Evolutionary conservation across 23 red algal species (phyloP).

Genomic region (Gracilaria caudata): DNA sequence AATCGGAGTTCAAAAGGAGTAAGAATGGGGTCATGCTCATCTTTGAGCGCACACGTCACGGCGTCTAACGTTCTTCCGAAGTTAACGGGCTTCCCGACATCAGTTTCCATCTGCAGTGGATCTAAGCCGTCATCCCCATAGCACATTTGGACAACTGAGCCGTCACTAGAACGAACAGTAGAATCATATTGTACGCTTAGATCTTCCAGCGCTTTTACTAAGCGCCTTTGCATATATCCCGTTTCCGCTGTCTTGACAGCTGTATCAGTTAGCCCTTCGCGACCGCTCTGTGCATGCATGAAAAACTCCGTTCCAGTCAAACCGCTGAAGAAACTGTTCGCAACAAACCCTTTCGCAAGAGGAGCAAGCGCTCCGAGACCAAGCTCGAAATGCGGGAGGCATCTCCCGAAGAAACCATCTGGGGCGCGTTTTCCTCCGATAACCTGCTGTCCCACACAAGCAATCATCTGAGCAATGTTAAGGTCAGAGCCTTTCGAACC

Average conservation of each 20-base stretch:
- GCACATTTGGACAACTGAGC: slow-evolving; percentile 86
- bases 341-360: slow-evolving; percentile 95
- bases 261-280: slow-evolving; percentile 98
- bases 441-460: slow-evolving; percentile 99
- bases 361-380: slow-evolving; percentile 76
- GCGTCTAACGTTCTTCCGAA: slow-evolving; percentile 54
- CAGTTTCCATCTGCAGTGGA: slow-evolving; percentile 84
- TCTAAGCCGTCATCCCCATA: slow-evolving; percentile 96
- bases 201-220: slow-evolving; percentile 97
- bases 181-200: slow-evolving; percentile 92
- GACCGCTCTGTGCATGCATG: slow-evolving; percentile 95
- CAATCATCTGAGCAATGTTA: slow-evolving; percentile 99
- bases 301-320: slow-evolving; percentile 98
- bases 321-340: slow-evolving; percentile 94
- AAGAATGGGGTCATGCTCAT: slow-evolving; percentile 27
- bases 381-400: slow-evolving; percentile 92
- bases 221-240: slow-evolving; percentile 88
- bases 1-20: slow-evolving; percentile 35
- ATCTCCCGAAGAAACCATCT: slow-evolving; percentile 87
- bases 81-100: slow-evolving; percentile 64
- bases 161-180: slow-evolving; percentile 91
- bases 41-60: slow-evolving; percentile 35
- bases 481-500: slow-evolving; percentile 96
- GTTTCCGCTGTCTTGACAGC: slow-evolving; percentile 99
- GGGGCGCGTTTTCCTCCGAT: slow-evolving; percentile 89